These are phyloP conservation scores for Zygosaccharomyces pseudobailii DNA, from an alignment of 1,139 yeast species.

Conservation along the genomic window DNA sequence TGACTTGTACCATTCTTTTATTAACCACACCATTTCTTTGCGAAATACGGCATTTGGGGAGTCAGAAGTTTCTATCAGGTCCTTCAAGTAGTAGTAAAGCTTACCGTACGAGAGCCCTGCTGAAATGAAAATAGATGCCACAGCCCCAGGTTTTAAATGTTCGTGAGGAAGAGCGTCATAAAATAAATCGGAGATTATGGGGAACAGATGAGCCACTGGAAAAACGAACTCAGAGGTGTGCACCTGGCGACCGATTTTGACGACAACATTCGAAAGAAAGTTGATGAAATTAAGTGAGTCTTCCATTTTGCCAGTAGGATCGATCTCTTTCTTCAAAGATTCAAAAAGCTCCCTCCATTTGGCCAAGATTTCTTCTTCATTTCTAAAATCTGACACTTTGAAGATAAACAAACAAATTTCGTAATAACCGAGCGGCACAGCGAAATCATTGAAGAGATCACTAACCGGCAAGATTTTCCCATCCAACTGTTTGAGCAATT, in stretches of 20 bases:
- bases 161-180: constrained; percentile 37
- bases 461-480: constrained; percentile 64
- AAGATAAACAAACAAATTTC: constrained; percentile 75
- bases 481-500: constrained; percentile 53
- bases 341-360: constrained; percentile 68
- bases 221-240: constrained; percentile 66
- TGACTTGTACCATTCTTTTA: constrained; percentile 59
- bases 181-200: constrained; percentile 41
- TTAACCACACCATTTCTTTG: constrained; percentile 57
- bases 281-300: constrained; percentile 34
- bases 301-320: constrained; percentile 24
- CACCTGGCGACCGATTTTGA: constrained; percentile 46
- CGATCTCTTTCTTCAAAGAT: constrained; percentile 28
- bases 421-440: constrained; percentile 83
- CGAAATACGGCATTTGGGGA: constrained; percentile 44
- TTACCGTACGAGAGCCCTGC: constrained; percentile 74
- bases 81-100: constrained; percentile 61
- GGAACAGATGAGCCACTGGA: constrained; percentile 70
- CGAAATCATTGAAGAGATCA: constrained; percentile 78
- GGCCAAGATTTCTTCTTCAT: constrained; percentile 63
- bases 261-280: constrained; percentile 39
- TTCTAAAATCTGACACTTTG: constrained; percentile 76
- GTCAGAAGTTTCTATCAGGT: constrained; percentile 60
- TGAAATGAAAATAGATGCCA: constrained; percentile 64
- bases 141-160: constrained; percentile 47